Conservation (phyloP, 2,329 filamentous ascomycete species). For the Penicillium sp. region DNA sequence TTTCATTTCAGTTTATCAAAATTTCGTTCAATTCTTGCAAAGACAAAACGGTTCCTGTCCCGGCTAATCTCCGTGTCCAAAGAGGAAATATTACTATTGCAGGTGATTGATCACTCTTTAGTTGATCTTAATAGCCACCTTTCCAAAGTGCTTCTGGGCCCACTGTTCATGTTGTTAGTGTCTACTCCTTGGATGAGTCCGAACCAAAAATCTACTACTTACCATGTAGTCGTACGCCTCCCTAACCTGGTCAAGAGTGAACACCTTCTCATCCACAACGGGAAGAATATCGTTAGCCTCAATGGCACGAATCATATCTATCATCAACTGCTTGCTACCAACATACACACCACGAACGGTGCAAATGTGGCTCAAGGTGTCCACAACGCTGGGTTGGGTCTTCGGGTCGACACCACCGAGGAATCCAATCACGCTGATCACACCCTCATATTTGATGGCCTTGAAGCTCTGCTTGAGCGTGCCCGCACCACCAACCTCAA, state of each 20-base stretch:
- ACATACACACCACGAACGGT: conserved; percentile 60
- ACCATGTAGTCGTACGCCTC: conserved; percentile 57
- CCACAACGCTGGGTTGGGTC: conserved; percentile 53
- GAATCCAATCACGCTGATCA: conserved; percentile 59
- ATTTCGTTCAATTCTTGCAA: background rate
- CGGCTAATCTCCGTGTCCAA: background rate
- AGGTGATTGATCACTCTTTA: conserved; percentile 12
- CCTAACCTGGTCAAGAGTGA: conserved; percentile 52
- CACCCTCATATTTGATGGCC: conserved; percentile 55
- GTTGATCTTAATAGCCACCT: conserved; percentile 51
- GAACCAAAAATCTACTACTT: conserved; percentile 20
- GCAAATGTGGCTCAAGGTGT: conserved; percentile 51
- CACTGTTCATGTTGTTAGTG: conserved; percentile 34
- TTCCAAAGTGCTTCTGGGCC: conserved; percentile 57
- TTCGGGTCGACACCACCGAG: conserved; percentile 50
- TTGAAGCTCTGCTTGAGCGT: conserved; percentile 59
- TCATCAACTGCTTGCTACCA: conserved; percentile 56
- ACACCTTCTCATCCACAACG: conserved; percentile 59
- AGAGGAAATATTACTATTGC: background rate
- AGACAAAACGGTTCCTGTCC: background rate
- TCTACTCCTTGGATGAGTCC: background rate
- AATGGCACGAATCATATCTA: conserved; percentile 60
- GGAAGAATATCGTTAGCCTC: conserved; percentile 61
- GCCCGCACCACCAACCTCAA: conserved; percentile 66
- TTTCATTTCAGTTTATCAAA: background rate